Percentiles rank a stretch among this genome's conserved stretches.
Conservation (phyloP, 2,329 filamentous ascomycete species). For the Cladosporium sp. region DNA sequence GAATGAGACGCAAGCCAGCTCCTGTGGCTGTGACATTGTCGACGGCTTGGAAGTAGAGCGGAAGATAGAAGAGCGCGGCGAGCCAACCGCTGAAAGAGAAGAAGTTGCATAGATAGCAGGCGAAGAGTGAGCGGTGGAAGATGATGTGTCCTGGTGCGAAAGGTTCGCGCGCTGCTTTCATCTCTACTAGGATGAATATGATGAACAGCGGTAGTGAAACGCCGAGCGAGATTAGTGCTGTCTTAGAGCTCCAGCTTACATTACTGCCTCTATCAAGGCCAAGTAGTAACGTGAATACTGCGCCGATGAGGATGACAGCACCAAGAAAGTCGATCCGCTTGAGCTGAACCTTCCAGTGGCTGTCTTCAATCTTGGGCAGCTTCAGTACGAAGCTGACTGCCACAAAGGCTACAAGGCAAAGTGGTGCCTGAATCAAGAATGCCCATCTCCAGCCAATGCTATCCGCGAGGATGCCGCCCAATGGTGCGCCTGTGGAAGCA, state of each 20-base stretch:
- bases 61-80: conserved; percentile 66
- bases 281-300: conserved; percentile 62
- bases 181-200: conserved; percentile 66
- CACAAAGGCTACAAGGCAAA: conserved; percentile 62
- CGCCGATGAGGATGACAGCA: conserved; percentile 60
- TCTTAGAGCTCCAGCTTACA: conserved; percentile 58
- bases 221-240: conserved; percentile 56
- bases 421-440: conserved; percentile 66
- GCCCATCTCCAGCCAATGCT: conserved; percentile 73
- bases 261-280: conserved; percentile 72
- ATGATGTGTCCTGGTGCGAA: conserved; percentile 73
- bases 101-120: conserved; percentile 68
- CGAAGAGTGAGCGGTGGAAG: conserved; percentile 61
- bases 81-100: conserved; percentile 62
- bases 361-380: conserved; percentile 54
- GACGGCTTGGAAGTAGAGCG: conserved; percentile 72
- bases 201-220: conserved; percentile 57
- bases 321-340: conserved; percentile 69
- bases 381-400: conserved; percentile 61
- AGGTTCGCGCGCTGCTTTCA: conserved; percentile 62
- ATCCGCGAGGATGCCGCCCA: conserved; percentile 69
- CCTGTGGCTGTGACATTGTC: conserved; percentile 59
- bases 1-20: conserved; percentile 63
- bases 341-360: conserved; percentile 63
- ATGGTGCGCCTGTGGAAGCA: conserved; percentile 63